These are phyloP conservation scores for Zygnema cylindricum DNA, from an alignment of 139 green algal genomes.

Conservation along the genomic window DNA sequence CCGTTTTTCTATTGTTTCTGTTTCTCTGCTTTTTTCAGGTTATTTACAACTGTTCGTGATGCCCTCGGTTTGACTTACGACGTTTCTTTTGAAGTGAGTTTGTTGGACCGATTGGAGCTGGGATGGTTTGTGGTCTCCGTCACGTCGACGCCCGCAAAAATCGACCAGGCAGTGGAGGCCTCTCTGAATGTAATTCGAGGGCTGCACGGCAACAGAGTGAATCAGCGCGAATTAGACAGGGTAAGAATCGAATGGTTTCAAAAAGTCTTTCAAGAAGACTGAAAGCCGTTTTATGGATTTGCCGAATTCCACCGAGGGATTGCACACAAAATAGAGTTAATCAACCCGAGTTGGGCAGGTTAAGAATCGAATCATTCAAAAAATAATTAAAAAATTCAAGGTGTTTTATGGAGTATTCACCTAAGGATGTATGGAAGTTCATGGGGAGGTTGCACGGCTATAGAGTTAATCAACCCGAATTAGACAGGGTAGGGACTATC, in stretches of 20 bases:
- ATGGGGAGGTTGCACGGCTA: constrained; percentile 75
- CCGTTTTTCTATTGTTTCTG: background rate
- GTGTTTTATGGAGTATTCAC: too few relatives aligned
- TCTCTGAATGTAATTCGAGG: constrained; percentile 80
- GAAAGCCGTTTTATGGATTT: too few relatives aligned
- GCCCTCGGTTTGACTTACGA: constrained; percentile 97
- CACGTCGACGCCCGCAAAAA: constrained; percentile 92
- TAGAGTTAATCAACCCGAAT: constrained; percentile 76
- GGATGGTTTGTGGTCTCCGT: constrained; percentile 91
- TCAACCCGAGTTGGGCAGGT: too few relatives aligned
- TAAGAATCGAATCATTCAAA: too few relatives aligned
- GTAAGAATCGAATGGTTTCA: too few relatives aligned
- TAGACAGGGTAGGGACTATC: too few relatives aligned
- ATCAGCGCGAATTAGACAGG: constrained; percentile 76
- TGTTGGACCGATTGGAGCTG: constrained; percentile 76
- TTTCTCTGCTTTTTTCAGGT: background rate
- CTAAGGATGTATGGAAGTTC: too few relatives aligned
- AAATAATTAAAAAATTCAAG: too few relatives aligned
- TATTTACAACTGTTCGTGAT: constrained; percentile 79
- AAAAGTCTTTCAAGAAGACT: too few relatives aligned
- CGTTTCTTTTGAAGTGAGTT: constrained; percentile 90
- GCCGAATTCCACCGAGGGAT: too few relatives aligned
- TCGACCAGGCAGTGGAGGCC: constrained; percentile 90
- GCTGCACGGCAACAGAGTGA: constrained; percentile 71
- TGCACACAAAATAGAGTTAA: too few relatives aligned